Percentiles rank a stretch among this genome's conserved stretches.
Evolutionary conservation across 2,329 filamentous ascomycete genomes (phyloP).

Genomic region (Fusarium sp.): DNA sequence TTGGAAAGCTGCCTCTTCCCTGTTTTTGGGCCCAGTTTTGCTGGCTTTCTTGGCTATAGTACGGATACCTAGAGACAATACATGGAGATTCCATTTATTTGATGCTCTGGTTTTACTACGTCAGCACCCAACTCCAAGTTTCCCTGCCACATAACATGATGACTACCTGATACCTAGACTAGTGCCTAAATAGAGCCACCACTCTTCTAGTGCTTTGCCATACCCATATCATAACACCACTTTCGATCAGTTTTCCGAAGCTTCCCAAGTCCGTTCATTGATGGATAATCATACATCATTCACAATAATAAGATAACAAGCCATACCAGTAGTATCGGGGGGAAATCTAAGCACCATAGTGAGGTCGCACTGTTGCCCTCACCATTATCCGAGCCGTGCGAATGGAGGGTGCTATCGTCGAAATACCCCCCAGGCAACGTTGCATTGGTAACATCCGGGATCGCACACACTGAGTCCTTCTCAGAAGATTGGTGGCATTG

Average conservation of each 20-base stretch:
- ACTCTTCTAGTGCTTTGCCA: neutral
- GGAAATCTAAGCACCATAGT: neutral
- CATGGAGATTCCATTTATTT: neutral
- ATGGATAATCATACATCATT: neutral
- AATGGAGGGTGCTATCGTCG: neutral
- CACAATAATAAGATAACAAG: neutral
- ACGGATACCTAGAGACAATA: neutral
- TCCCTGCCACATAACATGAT: neutral
- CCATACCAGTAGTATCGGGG: neutral
- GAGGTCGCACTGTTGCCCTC: neutral
- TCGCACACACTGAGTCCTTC: conserved; percentile 40
- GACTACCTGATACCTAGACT: too few relatives aligned
- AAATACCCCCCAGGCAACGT: conserved; percentile 44
- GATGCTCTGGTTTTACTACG: conserved; percentile 25
- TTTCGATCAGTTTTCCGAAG: neutral
- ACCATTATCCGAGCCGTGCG: conserved; percentile 1
- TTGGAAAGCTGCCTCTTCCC: conserved; percentile 11
- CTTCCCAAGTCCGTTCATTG: neutral
- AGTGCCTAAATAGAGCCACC: too few relatives aligned
- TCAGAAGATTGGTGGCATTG: conserved; percentile 29
- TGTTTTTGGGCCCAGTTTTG: conserved; percentile 41
- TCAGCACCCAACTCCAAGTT: conserved; percentile 30
- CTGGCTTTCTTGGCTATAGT: conserved; percentile 24
- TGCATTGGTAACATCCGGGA: conserved; percentile 45
- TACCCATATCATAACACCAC: neutral